Base-by-base conservation (phyloP, 1,139 yeast genomes). In the Meyerozyma guilliermondii region DNA sequence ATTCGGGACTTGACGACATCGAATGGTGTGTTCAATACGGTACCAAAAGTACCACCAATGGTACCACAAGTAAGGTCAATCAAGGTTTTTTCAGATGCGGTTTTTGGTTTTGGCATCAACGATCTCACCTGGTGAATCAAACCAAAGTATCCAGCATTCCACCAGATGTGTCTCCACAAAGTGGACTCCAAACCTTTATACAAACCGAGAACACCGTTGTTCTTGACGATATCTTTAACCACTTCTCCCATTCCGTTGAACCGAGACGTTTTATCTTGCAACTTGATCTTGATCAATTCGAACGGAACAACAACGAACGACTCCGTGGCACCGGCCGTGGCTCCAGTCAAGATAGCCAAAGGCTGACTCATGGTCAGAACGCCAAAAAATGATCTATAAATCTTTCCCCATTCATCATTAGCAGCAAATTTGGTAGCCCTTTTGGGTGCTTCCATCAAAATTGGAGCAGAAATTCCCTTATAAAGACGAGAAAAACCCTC, bases 91-190 rank as follows among this genome's bases (percentile, higher is more conserved):
- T 87, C 86, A 36, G 84, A 67, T 9, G 76, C 55, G 48, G 74
- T 76, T 50, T 80, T 77, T 39, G 96, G 89, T 63, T 77, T 71
- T 53, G 98, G 98, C 71, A 94, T 74, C 52, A 87, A 53, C 7
- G 73, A 61, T 66, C 96, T 80, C 46, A 88, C 84, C 69, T 88
- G 95, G 78, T 82, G 87, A 56, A 92, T 92, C 54, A 86, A 81
- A 49, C 99, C 98, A 62, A 92, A 92, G 71, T 94, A 92, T 47
- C 98, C 98, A 39, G 97, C 96, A 65, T 94, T 92, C 99, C 99
- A 92, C 51, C 81, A 72, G 49, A 87, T 78, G 63, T 92, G 98
- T 77, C 99, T 86, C 96, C 97, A 91, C 63, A 94, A 68, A 16
- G 98, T 92, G 20, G 97, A 91, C 70, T 92, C 99, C 54, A 92